A percentile compares a stretch with the other conserved stretches of the same genome.
phyloP scores from a whole-genome alignment of 2,329 filamentous ascomycete genomes.

The Chalaropsis thielavioides region DNA sequence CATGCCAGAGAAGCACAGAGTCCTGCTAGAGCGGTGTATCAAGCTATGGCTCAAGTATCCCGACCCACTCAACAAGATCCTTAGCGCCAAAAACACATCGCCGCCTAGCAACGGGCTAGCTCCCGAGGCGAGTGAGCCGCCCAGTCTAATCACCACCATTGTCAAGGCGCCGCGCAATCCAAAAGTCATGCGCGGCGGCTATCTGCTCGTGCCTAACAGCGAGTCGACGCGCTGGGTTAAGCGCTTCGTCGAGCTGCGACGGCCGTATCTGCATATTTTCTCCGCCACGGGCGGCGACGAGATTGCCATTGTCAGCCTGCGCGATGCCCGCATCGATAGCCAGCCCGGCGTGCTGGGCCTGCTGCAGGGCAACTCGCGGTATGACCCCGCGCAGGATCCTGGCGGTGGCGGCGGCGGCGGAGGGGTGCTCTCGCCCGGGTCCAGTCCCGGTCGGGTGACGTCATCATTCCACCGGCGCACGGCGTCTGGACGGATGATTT shows the following conservation, averaged over 20 bases:
- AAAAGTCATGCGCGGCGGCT: constrained; percentile 69
- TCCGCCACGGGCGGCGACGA: constrained; percentile 77
- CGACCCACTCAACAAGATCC: constrained; percentile 40
- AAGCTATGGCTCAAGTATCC: constrained; percentile 50
- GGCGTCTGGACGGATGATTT: constrained; percentile 38
- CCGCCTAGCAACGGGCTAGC: constrained; percentile 51
- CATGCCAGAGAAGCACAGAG: constrained; percentile 28
- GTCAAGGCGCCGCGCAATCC: constrained; percentile 69
- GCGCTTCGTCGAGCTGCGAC: constrained; percentile 79
- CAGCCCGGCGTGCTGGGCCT: constrained; percentile 75
- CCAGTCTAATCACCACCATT: constrained; percentile 60
- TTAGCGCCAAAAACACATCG: constrained; percentile 47
- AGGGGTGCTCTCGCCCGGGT: neutral
- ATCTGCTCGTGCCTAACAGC: constrained; percentile 70
- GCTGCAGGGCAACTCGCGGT: constrained; percentile 39
- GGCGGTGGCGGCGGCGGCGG: neutral
- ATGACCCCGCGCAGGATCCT: constrained; percentile 24
- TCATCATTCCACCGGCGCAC: constrained; percentile 34
- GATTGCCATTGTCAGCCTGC: constrained; percentile 73
- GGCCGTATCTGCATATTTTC: constrained; percentile 86
- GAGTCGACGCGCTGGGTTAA: constrained; percentile 77
- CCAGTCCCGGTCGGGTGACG: neutral
- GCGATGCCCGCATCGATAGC: constrained; percentile 82
- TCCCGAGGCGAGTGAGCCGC: constrained; percentile 34
- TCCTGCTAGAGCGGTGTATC: constrained; percentile 41